Conservation (phyloP, 228 moss, liverwort and hornwort species). For the Sphagnum fallax region DNA sequence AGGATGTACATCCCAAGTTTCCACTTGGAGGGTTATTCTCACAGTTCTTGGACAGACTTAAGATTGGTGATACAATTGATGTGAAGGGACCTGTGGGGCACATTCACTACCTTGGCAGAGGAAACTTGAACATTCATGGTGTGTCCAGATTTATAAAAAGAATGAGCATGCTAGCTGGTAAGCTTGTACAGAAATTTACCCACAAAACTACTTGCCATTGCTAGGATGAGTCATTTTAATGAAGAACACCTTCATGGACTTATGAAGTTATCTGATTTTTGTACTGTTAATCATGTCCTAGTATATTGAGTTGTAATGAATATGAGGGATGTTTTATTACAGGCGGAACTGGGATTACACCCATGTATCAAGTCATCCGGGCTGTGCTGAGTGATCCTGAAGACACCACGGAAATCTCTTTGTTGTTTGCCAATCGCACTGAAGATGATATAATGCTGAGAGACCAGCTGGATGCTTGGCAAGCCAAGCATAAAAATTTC, state of each 20-base stretch:
- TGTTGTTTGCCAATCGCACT: constrained; percentile 65
- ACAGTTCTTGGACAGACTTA: constrained; percentile 49
- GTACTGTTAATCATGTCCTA: too few species aligned
- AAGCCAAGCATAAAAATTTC: constrained; percentile 34
- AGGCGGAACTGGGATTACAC: constrained; percentile 90
- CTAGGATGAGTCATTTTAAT: too few species aligned
- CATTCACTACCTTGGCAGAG: constrained; percentile 61
- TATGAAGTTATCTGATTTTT: too few species aligned
- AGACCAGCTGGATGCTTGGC: constrained; percentile 66
- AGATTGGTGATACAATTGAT: constrained; percentile 55
- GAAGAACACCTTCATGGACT: too few species aligned
- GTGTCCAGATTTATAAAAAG: constrained; percentile 29
- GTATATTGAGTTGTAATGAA: too few species aligned
- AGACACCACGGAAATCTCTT: constrained; percentile 46
- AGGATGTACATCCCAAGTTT: constrained; percentile 21
- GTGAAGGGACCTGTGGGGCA: constrained; percentile 79
- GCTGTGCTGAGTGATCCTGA: constrained; percentile 53
- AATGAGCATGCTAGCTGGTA: constrained; percentile 50
- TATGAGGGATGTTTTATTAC: constrained; percentile 6
- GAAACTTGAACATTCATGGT: constrained; percentile 37
- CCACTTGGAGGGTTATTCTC: constrained; percentile 80
- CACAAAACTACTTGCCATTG: too few species aligned
- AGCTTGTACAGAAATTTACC: too few species aligned
- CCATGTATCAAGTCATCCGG: constrained; percentile 85
- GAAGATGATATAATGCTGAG: constrained; percentile 66